phyloP scores from a whole-genome alignment of 2,329 filamentous ascomycete genomes.

The Domatiomyces catenatus region DNA sequence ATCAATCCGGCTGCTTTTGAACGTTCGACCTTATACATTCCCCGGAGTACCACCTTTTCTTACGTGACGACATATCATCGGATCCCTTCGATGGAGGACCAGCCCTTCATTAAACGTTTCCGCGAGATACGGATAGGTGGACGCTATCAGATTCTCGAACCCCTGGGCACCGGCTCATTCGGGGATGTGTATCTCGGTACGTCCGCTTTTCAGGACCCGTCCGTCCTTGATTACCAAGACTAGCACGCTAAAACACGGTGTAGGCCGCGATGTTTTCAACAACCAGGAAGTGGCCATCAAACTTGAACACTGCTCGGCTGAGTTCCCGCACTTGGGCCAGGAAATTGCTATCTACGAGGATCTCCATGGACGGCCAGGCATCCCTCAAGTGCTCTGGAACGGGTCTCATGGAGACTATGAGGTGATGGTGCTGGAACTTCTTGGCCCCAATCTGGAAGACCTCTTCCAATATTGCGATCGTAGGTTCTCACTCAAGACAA shows the following conservation, averaged over 20 bases:
- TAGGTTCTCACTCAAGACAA: conserved; percentile 20
- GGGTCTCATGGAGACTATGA: conserved; percentile 9
- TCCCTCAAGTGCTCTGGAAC: conserved; percentile 8
- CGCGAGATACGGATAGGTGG: conserved; percentile 5
- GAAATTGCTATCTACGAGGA: conserved; percentile 7
- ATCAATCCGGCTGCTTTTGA: too few species aligned
- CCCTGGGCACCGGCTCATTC: conserved; percentile 8
- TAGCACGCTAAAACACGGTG: background rate
- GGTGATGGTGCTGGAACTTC: conserved; percentile 13
- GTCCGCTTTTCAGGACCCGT: background rate
- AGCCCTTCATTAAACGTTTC: conserved; percentile 4
- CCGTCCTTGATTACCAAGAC: background rate
- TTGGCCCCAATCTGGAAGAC: conserved; percentile 19
- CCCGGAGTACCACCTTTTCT: too few species aligned
- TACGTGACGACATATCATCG: too few species aligned
- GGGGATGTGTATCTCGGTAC: conserved; percentile 7
- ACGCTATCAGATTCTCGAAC: conserved; percentile 4
- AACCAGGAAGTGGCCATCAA: conserved; percentile 12
- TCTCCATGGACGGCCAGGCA: conserved; percentile 1
- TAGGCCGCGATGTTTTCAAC: conserved; percentile 5
- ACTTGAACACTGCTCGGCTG: conserved; percentile 7
- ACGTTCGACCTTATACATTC: too few species aligned
- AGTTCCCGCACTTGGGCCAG: conserved; percentile 2
- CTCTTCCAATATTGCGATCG: conserved; percentile 18
- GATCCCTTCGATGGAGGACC: background rate